These are phyloP conservation scores for Heliocybe sulcata DNA, from an alignment of 1,284 basidiomycete species.

Conservation along the genomic window DNA sequence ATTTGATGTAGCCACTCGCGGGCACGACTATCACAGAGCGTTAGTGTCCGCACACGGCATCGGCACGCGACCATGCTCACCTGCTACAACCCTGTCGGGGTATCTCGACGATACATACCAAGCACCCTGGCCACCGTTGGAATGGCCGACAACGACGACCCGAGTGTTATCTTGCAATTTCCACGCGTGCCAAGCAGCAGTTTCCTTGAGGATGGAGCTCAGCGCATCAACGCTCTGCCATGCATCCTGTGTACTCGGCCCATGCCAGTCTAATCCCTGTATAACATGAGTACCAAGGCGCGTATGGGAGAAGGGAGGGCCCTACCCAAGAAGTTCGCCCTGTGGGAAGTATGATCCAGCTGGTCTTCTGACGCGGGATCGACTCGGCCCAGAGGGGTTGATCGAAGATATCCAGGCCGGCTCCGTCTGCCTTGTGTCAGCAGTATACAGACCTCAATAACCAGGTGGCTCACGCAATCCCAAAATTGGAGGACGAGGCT, in stretches of 20 bases:
- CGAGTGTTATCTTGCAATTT: conserved; percentile 27
- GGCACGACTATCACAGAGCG: conserved; percentile 42
- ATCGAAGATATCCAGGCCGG: conserved; percentile 62
- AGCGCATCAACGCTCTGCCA: conserved; percentile 52
- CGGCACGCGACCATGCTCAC: conserved; percentile 24
- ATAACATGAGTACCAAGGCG: not conserved
- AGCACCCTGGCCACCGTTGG: conserved; percentile 88
- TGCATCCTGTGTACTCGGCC: conserved; percentile 59
- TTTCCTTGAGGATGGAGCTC: conserved; percentile 29
- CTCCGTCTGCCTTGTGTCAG: conserved; percentile 51
- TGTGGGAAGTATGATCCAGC: conserved; percentile 68
- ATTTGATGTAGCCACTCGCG: conserved; percentile 76
- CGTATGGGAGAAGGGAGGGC: not conserved
- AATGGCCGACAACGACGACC: conserved; percentile 76
- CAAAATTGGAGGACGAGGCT: conserved; percentile 45
- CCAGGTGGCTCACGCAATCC: conserved; percentile 50
- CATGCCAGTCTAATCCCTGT: conserved; percentile 87
- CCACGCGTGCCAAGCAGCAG: conserved; percentile 34
- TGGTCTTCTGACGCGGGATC: conserved; percentile 45
- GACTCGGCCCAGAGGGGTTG: conserved; percentile 52
- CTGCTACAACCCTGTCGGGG: conserved; percentile 70
- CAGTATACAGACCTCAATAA: not conserved
- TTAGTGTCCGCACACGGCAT: conserved; percentile 8
- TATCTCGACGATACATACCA: conserved; percentile 75
- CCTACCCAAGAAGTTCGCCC: conserved; percentile 72